A percentile compares a stretch with the other conserved stretches of the same genome.
phyloP scores from a whole-genome alignment of 306 rosid genomes.

The Prunus fruticosa region DNA sequence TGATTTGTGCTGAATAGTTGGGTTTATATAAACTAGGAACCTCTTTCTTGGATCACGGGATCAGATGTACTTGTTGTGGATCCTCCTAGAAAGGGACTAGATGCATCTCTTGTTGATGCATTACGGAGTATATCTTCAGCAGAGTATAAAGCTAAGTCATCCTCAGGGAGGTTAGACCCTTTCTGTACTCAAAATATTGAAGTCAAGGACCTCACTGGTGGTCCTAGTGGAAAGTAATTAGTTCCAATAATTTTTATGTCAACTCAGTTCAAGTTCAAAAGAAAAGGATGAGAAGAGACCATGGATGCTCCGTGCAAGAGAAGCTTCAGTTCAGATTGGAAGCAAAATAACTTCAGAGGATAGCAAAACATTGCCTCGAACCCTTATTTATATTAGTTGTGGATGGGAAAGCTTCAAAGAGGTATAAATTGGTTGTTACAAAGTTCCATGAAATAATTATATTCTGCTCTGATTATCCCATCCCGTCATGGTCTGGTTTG shows the following conservation, averaged over 20 bases:
- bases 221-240: constrained; percentile 23
- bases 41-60: constrained; percentile 80
- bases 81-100: constrained; percentile 97
- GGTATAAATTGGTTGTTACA: constrained; percentile 40
- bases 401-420: constrained; percentile 99
- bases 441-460: neutral
- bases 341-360: constrained; percentile 45
- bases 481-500: constrained; percentile 1
- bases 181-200: constrained; percentile 23
- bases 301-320: constrained; percentile 91
- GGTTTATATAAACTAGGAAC: constrained; percentile 56
- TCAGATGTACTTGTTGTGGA: constrained; percentile 88
- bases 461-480: neutral
- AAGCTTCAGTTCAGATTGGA: constrained; percentile 67
- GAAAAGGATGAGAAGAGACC: constrained; percentile 90
- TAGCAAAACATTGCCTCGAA: constrained; percentile 59
- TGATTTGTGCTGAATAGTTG: constrained; percentile 8
- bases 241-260: constrained; percentile 14
- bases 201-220: constrained; percentile 1
- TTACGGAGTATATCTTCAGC: constrained; percentile 55
- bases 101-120: constrained; percentile 61
- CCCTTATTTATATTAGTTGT: constrained; percentile 92
- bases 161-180: constrained; percentile 53
- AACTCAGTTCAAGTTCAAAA: constrained; percentile 50
- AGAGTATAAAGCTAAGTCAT: constrained; percentile 49